These are phyloP conservation scores for Cicer cuneatum DNA, from an alignment of 306 rosid genomes.

Conservation along the genomic window DNA sequence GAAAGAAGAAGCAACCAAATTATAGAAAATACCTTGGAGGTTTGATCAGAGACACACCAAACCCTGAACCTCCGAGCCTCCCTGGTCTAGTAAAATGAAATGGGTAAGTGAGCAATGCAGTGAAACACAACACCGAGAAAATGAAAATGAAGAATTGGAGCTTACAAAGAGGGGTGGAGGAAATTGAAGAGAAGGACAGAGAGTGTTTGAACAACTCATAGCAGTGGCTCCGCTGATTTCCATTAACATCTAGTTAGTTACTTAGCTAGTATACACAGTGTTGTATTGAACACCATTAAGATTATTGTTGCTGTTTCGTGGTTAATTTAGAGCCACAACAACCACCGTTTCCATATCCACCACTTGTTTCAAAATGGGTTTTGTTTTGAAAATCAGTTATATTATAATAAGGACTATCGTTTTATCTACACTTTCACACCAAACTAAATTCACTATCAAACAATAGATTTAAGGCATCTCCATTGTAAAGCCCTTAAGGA, in stretches of 20 bases:
- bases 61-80: slow-evolving; percentile 56
- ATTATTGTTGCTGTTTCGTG: slow-evolving; percentile 39
- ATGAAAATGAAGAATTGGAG: slow-evolving; percentile 14
- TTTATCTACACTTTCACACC: no score
- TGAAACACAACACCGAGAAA: slow-evolving; percentile 8
- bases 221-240: slow-evolving; percentile 60
- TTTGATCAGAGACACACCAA: slow-evolving; percentile 60
- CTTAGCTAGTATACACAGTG: not conserved
- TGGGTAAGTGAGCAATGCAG: not conserved
- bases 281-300: not conserved
- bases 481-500: no score
- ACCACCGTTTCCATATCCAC: slow-evolving; percentile 47
- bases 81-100: slow-evolving; percentile 44
- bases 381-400: slow-evolving; percentile 1
- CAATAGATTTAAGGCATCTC: no score
- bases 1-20: not conserved
- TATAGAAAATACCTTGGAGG: slow-evolving; percentile 55
- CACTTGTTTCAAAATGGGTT: slow-evolving; percentile 11
- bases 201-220: slow-evolving; percentile 64
- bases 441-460: no score
- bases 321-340: slow-evolving; percentile 66
- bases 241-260: slow-evolving; percentile 33
- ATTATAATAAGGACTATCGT: not conserved
- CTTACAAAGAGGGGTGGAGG: slow-evolving; percentile 63
- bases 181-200: slow-evolving; percentile 58